Evolutionary conservation across 257 asterid genomes (phyloP), one percentile per base, ranked within the genome.

Genomic region (Thymus quinquecostatus): DNA sequence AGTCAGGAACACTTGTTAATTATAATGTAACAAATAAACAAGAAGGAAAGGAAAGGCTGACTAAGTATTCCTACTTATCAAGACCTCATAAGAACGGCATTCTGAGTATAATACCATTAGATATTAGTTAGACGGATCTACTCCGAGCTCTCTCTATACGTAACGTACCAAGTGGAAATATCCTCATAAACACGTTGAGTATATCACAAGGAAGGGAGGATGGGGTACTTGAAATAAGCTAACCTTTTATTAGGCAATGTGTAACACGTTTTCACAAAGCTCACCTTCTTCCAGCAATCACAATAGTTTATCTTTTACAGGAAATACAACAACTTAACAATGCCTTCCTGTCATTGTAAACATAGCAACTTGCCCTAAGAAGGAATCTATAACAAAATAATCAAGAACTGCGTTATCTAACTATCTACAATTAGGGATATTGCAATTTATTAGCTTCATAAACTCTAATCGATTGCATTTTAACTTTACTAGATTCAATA

Each of bases 1-100:
- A 44, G 13, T 43, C 57, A 10, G 45, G 36, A 70, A 49, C 21
- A 14, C 63, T 55, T 28, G 6, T 55, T 13, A 50, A 47, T 21
- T 33, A 61, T 38, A 53, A 66, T 72, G 63, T 9, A 68, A 47
- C 29, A 38, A 72, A 40, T 63, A 14, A 32, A 32, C 47, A 45
- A 6, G 59, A 65, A 33, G 41, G 63, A 59, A 44, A 10, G 10
- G 8, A 44, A 60, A 36, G 9, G 60, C 38, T 32, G 50, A 44
- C 41, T 21, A 43, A 10, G 55, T 27, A 33, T 41, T 43, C 48
- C 48, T 47, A 49, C 30, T 21, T 21, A 21, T 21, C 21, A 21
- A 21, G 21, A 61, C 58, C 50, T 55, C 44, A 41, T 10, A 51
- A 30, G 34, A 41, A 51, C 28, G 1, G 8, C 60, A 13, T 6